These are phyloP conservation scores for Amborella trichopoda DNA, from an alignment of 164 flowering plant genomes.

Conservation along the genomic window DNA sequence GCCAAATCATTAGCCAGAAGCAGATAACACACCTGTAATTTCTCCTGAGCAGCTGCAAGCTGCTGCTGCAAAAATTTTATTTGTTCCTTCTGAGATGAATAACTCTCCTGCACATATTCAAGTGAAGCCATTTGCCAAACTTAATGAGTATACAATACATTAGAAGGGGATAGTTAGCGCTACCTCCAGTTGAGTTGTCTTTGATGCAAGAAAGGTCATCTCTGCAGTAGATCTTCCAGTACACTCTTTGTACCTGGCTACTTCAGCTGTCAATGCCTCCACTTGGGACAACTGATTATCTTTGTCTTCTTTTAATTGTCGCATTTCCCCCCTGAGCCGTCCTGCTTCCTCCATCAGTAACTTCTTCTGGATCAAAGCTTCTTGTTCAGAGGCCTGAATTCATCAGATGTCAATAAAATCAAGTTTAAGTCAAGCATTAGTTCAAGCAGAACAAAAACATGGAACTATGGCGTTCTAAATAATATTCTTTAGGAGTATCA, in stretches of 20 bases:
- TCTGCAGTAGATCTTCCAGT: conserved; percentile 38
- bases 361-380: conserved; percentile 42
- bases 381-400: conserved; percentile 39
- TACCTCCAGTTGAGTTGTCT: conserved; percentile 55
- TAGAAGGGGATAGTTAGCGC: conserved; percentile 4
- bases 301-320: conserved; percentile 55
- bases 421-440: background rate
- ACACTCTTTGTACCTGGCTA: conserved; percentile 31
- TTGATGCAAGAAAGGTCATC: conserved; percentile 33
- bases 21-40: conserved; percentile 45
- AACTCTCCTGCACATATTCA: conserved; percentile 42
- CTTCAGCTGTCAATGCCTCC: conserved; percentile 26
- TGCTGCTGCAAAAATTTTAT: conserved; percentile 41
- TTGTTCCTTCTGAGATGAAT: conserved; percentile 42
- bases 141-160: background rate
- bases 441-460: too few relatives aligned
- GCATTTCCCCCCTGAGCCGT: conserved; percentile 34
- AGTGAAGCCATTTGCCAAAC: background rate
- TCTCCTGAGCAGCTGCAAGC: conserved; percentile 47
- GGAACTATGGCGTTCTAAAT: too few relatives aligned
- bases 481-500: too few relatives aligned
- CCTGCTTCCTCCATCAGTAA: conserved; percentile 26
- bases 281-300: conserved; percentile 31
- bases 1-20: too few relatives aligned
- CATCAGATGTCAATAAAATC: background rate